Evolutionary conservation across 768 basidiomycete genomes (phyloP), one percentile per base, ranked within the genome.

Genomic region (Tricholoma matsutake): DNA sequence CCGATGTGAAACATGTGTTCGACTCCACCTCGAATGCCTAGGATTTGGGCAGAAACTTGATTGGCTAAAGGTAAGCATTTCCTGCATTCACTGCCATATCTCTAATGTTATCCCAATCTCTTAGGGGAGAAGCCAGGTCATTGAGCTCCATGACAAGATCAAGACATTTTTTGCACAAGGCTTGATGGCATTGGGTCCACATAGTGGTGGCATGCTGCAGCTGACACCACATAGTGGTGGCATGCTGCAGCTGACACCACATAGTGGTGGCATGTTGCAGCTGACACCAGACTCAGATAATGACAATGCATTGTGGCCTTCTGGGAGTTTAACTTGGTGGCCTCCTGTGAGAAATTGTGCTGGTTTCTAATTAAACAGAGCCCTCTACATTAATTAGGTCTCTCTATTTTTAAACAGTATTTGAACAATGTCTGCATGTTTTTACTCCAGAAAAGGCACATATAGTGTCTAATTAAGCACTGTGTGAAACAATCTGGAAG

Each of bases 41-140:
- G 91, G 91, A 20, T 94, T 92, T 72, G 92, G 92, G 47, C 84
- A 86, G 22, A 92, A 92, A 69, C 87, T 92, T 5, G 90, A 92
- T 10, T 93, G 89, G 89, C 76, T 94, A 65, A 83, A 89, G 75
- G 91, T 92, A 68, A 60, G 86, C 80, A 32, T 57, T 18, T 47
- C 20, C 32, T 54, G 9, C 13, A 2, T 32, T n/a, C 13, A 6
- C 16, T n/a, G 29, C 7, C 29, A 8, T 52, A 18, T 52, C 9
- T 16, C 49, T 52, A 29, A 52, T 29, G 29, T 4, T 55, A 63
- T 29, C 20, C 14, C 13, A 4, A 37, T 37, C 37, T 14, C 60
- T 52, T 58, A 92, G 91, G 88, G 90, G 71, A 85, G 77, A 66
- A 81, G 83, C 63, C 87, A 85, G 62, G 89, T 92, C 3, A 68